Conservation (phyloP, 768 basidiomycete genomes). For the Lyophyllum semitale region DNA sequence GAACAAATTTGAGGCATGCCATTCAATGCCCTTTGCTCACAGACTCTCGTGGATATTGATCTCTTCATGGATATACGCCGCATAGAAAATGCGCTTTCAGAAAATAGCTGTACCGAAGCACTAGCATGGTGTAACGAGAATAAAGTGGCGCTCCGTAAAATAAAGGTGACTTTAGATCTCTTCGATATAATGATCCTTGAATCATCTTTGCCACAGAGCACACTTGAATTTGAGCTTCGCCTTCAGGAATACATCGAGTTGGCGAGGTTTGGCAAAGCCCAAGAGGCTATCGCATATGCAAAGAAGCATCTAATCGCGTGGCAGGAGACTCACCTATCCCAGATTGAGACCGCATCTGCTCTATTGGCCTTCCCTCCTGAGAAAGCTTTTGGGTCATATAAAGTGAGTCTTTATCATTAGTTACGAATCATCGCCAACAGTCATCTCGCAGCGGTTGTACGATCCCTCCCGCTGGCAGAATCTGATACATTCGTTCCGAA, state of each 20-base stretch:
- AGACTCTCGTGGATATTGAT: constrained; percentile 90
- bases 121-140: constrained; percentile 97
- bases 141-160: constrained; percentile 87
- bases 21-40: background rate
- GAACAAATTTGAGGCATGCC: background rate
- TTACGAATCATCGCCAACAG: background rate
- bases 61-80: constrained; percentile 86
- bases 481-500: constrained; percentile 78
- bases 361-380: constrained; percentile 74
- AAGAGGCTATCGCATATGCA: constrained; percentile 83
- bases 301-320: constrained; percentile 80
- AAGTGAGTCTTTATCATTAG: constrained; percentile 45
- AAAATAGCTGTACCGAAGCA: constrained; percentile 84
- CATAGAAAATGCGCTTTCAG: constrained; percentile 79
- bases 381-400: constrained; percentile 78
- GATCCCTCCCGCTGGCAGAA: constrained; percentile 75
- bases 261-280: constrained; percentile 59
- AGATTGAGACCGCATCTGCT: constrained; percentile 76
- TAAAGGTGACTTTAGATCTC: constrained; percentile 56
- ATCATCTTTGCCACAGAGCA: constrained; percentile 56
- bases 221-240: constrained; percentile 93
- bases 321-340: constrained; percentile 77
- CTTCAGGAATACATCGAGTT: constrained; percentile 97
- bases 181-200: background rate
- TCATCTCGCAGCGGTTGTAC: constrained; percentile 69